Percentiles rank a stretch among this genome's conserved stretches.
Evolutionary conservation across 2,329 filamentous ascomycete genomes (phyloP).

Genomic region (Thermothelomyces thermophilus): DNA sequence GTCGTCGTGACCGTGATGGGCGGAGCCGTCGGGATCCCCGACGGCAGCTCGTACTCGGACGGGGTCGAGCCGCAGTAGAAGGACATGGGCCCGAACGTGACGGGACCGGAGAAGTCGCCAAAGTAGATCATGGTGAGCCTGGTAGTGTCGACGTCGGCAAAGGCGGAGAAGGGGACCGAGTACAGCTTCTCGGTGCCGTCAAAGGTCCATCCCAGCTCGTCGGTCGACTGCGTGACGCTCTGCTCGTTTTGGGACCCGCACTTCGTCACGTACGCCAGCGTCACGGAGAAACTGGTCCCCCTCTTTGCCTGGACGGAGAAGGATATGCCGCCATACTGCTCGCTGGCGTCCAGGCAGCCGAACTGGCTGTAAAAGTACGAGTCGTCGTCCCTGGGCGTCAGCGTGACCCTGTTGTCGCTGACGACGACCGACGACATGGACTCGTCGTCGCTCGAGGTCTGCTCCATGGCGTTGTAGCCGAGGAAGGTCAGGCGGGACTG

Average conservation of each 20-base stretch:
- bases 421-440: constrained; percentile 51
- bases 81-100: constrained; percentile 50
- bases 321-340: constrained; percentile 48
- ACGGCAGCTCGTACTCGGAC: constrained; percentile 42
- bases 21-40: constrained; percentile 35
- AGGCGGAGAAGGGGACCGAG: constrained; percentile 49
- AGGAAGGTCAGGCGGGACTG: constrained; percentile 57
- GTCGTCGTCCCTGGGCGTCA: constrained; percentile 41
- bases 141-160: constrained; percentile 41
- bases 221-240: constrained; percentile 35
- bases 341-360: constrained; percentile 46
- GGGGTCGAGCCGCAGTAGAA: constrained; percentile 51
- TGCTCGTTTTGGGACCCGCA: constrained; percentile 37
- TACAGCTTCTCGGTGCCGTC: constrained; percentile 55
- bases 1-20: constrained; percentile 30
- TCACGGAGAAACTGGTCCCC: constrained; percentile 45
- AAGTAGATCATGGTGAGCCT: constrained; percentile 49
- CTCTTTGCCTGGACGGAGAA: constrained; percentile 47
- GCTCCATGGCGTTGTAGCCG: constrained; percentile 52
- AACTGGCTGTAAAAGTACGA: constrained; percentile 55
- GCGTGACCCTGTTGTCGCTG: constrained; percentile 43
- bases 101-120: constrained; percentile 37
- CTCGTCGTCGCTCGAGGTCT: constrained; percentile 50
- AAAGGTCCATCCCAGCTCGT: constrained; percentile 52
- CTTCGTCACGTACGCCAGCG: constrained; percentile 41